Percentiles rank a stretch among this genome's conserved stretches.
These are phyloP conservation scores for Corynespora cassiicola DNA, from an alignment of 2,329 filamentous ascomycete species.

Conservation along the genomic window DNA sequence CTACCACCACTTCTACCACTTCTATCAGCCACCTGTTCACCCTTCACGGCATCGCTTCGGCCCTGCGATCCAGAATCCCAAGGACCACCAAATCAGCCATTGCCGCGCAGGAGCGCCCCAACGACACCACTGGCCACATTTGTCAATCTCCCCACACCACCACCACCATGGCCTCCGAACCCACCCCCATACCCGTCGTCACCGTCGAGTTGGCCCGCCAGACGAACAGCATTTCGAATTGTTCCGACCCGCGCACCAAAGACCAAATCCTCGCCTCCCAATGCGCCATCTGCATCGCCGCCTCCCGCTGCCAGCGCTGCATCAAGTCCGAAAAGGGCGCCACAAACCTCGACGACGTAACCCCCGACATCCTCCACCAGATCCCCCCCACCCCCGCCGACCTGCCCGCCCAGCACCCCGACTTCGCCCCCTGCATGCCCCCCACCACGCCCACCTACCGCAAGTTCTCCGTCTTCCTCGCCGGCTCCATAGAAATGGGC, in stretches of 20 bases:
- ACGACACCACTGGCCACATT: background rate
- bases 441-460: constrained; percentile 20
- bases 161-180: constrained; percentile 2
- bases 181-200: constrained; percentile 1
- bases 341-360: constrained; percentile 25
- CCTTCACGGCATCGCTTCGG: no score
- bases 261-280: no score
- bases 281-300: no score
- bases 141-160: background rate
- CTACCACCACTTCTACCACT: no score
- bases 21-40: no score
- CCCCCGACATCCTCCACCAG: constrained; percentile 28
- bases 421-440: constrained; percentile 24
- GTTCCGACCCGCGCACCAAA: no score
- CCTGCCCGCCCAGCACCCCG: constrained; percentile 12
- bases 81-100: no score
- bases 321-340: constrained; percentile 1
- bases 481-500: constrained; percentile 61
- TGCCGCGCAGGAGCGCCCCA: no score
- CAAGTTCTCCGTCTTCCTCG: constrained; percentile 61
- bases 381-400: constrained; percentile 20
- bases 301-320: background rate
- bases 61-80: no score
- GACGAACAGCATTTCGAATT: no score
- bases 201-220: no score